Base-by-base conservation (phyloP, 495 filamentous ascomycete species). In the Penicillium fimorum region DNA sequence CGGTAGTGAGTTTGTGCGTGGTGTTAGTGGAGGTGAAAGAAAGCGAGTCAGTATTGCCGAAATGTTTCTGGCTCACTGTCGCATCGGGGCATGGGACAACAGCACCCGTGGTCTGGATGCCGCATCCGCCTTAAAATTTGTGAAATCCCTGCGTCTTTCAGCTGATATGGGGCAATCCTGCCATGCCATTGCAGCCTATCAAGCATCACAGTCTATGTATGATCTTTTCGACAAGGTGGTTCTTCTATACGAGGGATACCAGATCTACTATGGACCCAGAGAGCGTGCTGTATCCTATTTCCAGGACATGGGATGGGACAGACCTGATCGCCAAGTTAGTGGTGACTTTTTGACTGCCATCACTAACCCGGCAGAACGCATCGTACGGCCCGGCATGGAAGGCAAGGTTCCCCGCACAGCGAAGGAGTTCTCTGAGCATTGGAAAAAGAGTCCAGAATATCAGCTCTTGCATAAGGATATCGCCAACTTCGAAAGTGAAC, bases 171-270 rank as follows among this genome's bases (percentile, higher is more conserved):
- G 87, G 68, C 77, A 85, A 60, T 88, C 82, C 3, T 87, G 84
- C 44, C 90, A 88, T 9, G 89, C 90, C 30, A 87, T 91, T n/a
- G 89, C 88, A 0, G 78, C 91, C 5, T 94, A 92, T 59, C 90
- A 94, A 67, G 90, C 90, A 0, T 87, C 84, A 12, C 89, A 96
- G 66, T 87, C 84, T 56, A 96, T 95, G 58, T 96, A 92, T 67
- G 72, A 75, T 35, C 61, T 74, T 12, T 86, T 86, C 54, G 84
- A 86, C 64, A 86, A 85, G 60, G 78, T 79, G 6, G 50, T 75
- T 2, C 74, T 88, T 1, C 66, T 88, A 1, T 86, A 87, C 58
- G 78, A 84, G 44, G 85, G 85, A 2, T 70, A 79, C 3, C 74
- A 87, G 59, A 85, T 88, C 38, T 89, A 82, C 64, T 87, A 80